Evolutionary conservation across 306 rosid species (phyloP).

Genomic region (Quercus agrifolia): DNA sequence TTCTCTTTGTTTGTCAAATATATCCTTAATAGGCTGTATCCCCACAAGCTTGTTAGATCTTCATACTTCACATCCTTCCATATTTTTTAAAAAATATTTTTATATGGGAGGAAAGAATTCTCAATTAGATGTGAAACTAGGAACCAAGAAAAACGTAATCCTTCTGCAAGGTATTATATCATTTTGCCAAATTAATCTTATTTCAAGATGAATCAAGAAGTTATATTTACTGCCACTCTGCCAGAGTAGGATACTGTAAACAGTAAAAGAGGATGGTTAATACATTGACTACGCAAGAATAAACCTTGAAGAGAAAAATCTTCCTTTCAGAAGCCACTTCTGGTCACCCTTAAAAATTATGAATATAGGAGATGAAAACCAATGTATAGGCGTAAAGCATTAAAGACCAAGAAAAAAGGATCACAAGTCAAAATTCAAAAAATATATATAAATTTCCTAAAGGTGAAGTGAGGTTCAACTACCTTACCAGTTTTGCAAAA

Average conservation of each 20-base stretch:
- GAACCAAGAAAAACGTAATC: neutral
- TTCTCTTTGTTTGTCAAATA: neutral
- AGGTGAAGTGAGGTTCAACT: slow-evolving; percentile 53
- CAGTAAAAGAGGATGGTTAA: neutral
- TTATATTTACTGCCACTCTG: neutral
- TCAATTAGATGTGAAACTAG: neutral
- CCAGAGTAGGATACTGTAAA: neutral
- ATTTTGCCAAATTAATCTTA: neutral
- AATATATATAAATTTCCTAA: neutral
- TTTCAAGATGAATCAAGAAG: neutral
- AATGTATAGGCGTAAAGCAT: neutral
- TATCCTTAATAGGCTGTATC: neutral
- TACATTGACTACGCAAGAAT: slow-evolving; percentile 6
- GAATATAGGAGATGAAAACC: slow-evolving; percentile 1
- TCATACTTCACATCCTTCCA: neutral
- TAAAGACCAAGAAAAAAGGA: slow-evolving; percentile 11
- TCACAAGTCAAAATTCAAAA: neutral
- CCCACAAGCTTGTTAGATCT: neutral
- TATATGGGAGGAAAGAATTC: neutral
- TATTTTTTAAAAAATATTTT: neutral
- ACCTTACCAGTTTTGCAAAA: slow-evolving; percentile 97
- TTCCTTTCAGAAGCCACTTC: slow-evolving; percentile 6
- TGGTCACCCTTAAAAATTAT: slow-evolving; percentile 1
- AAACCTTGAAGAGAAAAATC: slow-evolving; percentile 11
- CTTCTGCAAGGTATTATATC: neutral